Evolutionary conservation across 2,329 filamentous ascomycete genomes (phyloP), one percentile per base, ranked within the genome.

Genomic region (Pseudogymnoascus sp.): DNA sequence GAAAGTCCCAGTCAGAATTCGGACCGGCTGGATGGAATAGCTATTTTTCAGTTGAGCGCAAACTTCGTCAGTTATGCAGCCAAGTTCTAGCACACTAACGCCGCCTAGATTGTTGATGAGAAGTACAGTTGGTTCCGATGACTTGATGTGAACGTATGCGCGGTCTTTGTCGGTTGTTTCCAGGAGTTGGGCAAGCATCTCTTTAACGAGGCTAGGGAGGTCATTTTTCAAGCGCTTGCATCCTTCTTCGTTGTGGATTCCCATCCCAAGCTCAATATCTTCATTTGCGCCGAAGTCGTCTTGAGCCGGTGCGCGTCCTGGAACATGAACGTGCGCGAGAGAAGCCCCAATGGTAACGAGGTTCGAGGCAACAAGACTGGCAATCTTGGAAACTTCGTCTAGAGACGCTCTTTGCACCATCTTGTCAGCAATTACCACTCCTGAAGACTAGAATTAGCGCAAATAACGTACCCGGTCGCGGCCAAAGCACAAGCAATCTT

Each of bases 211-310:
- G 2, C n/a, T 10, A 10, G 46, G 16, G 33, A 66, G 56, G 1
- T 22, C 40, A 22, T 50, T 50, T 26, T 33, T 62, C n/a, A 61
- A 41, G 24, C 43, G 50, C 12, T 50, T 46, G 33, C 73, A 65
- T 68, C 78, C 77, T 4, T 79, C 78, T 69, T 82, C 80, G 61
- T 81, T 81, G 66, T 82, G 80, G 61, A 81, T 81, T 2, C 80
- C 80, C 74, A 81, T 80, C 6, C 77, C 77, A 16, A 79, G 65
- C 11, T 77, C 77, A 64, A 74, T 76, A 5, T 75, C 67, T 65
- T 74, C 68, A 8, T 68, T 66, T n/a, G 71, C 70, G 1, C 80
- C 73, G 0, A 75, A 73, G 65, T 81, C 75, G 61, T 81, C 8
- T 6, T 33, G 22, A 35, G 33, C 56, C 4, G 14, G n/a, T 16